Conservation (phyloP, 495 filamentous ascomycete species). For the Schizothecium vesticola region DNA sequence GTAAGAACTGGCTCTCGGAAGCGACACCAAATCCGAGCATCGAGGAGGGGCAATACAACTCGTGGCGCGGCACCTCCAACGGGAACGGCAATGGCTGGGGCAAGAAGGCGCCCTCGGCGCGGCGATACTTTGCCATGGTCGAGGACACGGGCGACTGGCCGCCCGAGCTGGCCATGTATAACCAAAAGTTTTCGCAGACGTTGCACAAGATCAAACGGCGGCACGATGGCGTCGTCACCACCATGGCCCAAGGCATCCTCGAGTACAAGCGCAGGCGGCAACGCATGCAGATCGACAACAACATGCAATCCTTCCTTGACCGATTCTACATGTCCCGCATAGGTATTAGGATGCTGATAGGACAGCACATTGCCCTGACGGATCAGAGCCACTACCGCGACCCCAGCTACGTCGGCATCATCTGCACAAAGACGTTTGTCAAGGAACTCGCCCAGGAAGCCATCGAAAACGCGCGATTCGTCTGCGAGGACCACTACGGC, state of each 20-base stretch:
- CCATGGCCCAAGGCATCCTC: conserved; percentile 88
- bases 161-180: conserved; percentile 90
- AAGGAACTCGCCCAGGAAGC: conserved; percentile 93
- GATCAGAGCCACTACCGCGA: conserved; percentile 84
- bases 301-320: conserved; percentile 93
- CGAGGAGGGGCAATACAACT: conserved; percentile 78
- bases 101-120: conserved; percentile 48
- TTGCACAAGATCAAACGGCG: conserved; percentile 89
- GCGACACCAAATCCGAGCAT: conserved; percentile 87
- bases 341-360: conserved; percentile 97
- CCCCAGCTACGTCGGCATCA: conserved; percentile 93
- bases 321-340: conserved; percentile 99
- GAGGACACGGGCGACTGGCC: conserved; percentile 90
- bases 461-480: conserved; percentile 96
- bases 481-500: conserved; percentile 98
- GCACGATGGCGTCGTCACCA: conserved; percentile 96
- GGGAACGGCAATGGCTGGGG: conserved; percentile 43
- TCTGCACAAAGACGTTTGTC: conserved; percentile 97
- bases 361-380: conserved; percentile 93
- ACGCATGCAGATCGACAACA: conserved; percentile 96
- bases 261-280: conserved; percentile 97
- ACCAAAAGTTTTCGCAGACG: conserved; percentile 77
- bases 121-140: conserved; percentile 86
- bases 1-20: conserved; percentile 64
- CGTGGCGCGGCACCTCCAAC: conserved; percentile 47